These are phyloP conservation scores for Helminthosporium solani DNA, from an alignment of 2,329 filamentous ascomycete genomes.

Conservation along the genomic window DNA sequence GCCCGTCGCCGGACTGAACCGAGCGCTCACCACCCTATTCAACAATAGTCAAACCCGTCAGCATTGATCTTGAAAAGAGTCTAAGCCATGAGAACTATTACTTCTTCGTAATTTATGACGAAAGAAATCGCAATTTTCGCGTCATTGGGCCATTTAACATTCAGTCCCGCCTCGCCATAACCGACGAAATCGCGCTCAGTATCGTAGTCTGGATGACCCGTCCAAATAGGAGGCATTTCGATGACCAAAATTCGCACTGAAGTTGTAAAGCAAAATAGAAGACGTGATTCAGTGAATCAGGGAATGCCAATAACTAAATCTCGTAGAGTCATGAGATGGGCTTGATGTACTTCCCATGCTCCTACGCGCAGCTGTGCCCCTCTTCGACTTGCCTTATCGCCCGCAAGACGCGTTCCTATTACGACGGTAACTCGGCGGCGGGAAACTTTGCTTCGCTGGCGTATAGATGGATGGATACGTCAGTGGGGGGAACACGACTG, in stretches of 20 bases:
- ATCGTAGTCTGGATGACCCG: conserved; percentile 27
- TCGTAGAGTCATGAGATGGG: too few relatives aligned
- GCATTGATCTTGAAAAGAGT: too few relatives aligned
- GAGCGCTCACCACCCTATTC: conserved; percentile 37
- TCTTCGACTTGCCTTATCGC: conserved; percentile 1
- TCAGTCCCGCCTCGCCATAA: conserved; percentile 45
- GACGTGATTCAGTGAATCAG: too few relatives aligned
- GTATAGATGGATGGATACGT: not conserved
- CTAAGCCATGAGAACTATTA: too few relatives aligned
- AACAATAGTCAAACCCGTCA: too few relatives aligned
- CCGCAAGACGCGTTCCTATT: not conserved
- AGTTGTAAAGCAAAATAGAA: too few relatives aligned
- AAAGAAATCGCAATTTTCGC: conserved; percentile 43
- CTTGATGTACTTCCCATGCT: too few relatives aligned
- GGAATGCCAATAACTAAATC: too few relatives aligned
- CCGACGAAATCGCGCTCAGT: conserved; percentile 45
- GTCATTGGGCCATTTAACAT: conserved; percentile 37
- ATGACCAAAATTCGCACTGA: too few relatives aligned
- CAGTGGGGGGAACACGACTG: not conserved
- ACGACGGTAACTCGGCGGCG: not conserved
- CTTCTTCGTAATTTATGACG: conserved; percentile 44
- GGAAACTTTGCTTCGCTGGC: too few relatives aligned
- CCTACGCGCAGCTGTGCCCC: not conserved
- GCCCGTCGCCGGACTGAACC: conserved; percentile 35
- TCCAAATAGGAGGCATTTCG: conserved; percentile 28